A percentile compares a stretch with the other conserved stretches of the same genome.
Conservation (phyloP, 2,329 filamentous ascomycete genomes). For the Penicillium rolfsii region DNA sequence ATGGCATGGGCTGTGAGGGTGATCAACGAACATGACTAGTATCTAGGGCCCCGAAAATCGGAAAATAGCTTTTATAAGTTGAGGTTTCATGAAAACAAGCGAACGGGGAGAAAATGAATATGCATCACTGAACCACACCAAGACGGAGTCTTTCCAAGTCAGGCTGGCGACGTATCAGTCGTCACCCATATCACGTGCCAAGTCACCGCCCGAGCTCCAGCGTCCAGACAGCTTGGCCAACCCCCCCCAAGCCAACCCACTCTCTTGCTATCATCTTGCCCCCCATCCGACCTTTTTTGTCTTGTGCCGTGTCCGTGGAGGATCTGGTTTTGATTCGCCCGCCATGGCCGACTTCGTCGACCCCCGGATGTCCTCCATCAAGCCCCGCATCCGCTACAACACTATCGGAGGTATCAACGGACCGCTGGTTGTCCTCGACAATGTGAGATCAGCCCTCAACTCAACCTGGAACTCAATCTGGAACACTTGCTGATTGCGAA, state of each 20-base stretch:
- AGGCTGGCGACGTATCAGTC: slow-evolving; percentile 1
- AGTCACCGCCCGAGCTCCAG: slow-evolving; percentile 32
- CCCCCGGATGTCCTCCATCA: slow-evolving; percentile 57
- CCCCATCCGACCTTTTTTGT: slow-evolving; percentile 20
- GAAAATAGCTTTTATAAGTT: neutral
- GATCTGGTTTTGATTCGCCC: slow-evolving; percentile 24
- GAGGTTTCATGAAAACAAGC: neutral
- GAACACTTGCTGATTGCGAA: slow-evolving; percentile 22
- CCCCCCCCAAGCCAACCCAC: slow-evolving; percentile 23
- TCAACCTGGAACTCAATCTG: neutral
- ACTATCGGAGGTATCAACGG: slow-evolving; percentile 98
- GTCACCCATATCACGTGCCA: slow-evolving; percentile 26
- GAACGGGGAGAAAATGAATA: too few species aligned
- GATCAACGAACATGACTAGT: neutral
- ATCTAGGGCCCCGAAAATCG: too few species aligned
- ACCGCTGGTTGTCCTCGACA: slow-evolving; percentile 94
- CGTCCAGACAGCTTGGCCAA: slow-evolving; percentile 30
- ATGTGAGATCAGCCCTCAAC: slow-evolving; percentile 63
- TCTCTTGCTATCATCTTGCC: slow-evolving; percentile 11
- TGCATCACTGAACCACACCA: neutral
- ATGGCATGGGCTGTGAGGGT: neutral
- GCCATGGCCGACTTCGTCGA: slow-evolving; percentile 50
- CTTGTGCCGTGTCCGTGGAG: slow-evolving; percentile 18
- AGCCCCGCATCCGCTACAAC: slow-evolving; percentile 87
- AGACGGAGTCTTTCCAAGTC: neutral